Percentiles rank a stretch among this genome's conserved stretches.
phyloP scores from a whole-genome alignment of 352 stramenopile species.

The Phytophthora pistaciae region DNA sequence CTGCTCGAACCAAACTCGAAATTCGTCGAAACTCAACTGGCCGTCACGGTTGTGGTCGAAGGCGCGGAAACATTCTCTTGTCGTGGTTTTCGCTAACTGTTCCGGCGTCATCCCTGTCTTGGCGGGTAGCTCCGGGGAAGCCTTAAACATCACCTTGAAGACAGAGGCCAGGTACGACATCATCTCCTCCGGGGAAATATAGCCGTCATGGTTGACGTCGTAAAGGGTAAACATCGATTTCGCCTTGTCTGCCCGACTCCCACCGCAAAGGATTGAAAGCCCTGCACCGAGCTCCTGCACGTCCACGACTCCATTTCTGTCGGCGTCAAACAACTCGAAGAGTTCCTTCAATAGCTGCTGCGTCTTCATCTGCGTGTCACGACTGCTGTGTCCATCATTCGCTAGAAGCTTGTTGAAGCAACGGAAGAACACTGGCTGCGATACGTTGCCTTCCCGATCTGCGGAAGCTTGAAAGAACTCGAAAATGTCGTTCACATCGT shows the following conservation, averaged over 20 bases:
- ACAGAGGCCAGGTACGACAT: conserved; percentile 81
- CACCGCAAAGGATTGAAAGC: conserved; percentile 90
- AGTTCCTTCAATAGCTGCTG: conserved; percentile 73
- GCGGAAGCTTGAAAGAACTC: conserved; percentile 86
- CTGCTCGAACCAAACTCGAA: conserved; percentile 76
- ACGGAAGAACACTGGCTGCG: conserved; percentile 76
- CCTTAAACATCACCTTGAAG: conserved; percentile 91
- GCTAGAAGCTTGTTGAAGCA: conserved; percentile 88
- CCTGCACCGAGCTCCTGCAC: conserved; percentile 86
- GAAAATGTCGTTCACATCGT: conserved; percentile 90
- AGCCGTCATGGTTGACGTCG: conserved; percentile 85
- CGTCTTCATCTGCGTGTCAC: conserved; percentile 50
- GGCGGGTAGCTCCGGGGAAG: conserved; percentile 62
- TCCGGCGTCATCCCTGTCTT: conserved; percentile 66
- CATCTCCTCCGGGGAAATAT: conserved; percentile 87
- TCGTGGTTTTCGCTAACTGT: conserved; percentile 80
- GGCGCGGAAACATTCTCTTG: conserved; percentile 74
- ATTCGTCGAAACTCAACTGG: conserved; percentile 85
- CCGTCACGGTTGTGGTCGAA: conserved; percentile 85
- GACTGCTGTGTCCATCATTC: conserved; percentile 48
- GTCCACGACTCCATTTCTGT: conserved; percentile 86
- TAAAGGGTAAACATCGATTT: conserved; percentile 87
- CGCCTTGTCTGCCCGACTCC: conserved; percentile 73
- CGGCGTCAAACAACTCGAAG: conserved; percentile 85
- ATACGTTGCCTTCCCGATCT: conserved; percentile 66